Evolutionary conservation across 768 basidiomycete species (phyloP), one percentile per base, ranked within the genome.

Genomic region (Pisolithus tinctorius): DNA sequence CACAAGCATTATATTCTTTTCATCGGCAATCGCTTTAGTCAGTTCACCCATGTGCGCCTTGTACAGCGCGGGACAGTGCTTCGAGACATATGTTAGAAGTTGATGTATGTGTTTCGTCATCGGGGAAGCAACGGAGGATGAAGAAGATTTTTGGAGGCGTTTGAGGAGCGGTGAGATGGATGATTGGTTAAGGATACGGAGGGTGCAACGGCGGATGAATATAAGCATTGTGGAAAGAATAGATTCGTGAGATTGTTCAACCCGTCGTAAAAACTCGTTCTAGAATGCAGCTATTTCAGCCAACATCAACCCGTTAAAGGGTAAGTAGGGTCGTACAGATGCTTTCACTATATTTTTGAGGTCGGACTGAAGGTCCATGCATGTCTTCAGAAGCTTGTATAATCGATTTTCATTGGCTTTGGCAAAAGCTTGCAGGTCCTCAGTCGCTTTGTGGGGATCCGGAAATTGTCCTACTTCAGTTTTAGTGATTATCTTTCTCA

Each of bases 321-420:
- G 6, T 6, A 38, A 3, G 13, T 13, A 29, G 6, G 42, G 23
- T 27, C 80, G 55, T 48, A 92, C 91, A 41, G 79, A 79, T 6
- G 89, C 74, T 67, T 94, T 97, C 52, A 86, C 73, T 8, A 94
- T 73, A 5, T 75, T 74, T 66, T 87, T 91, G 25, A 97, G 68
- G 61, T 94, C 90, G 0, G 87, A 84, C 59, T 92, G 86, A 0
- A 86, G 74, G 64, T 96, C 93, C 73, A 90, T 76, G 57, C 88
- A 85, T 0, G 78, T 85, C 65, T 82, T 86, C 38, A 93, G 73
- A 10, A 93, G 72, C 66, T 86, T 93, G 74, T 93, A 97, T 7
- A 94, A 72, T 37, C 92, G 77, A 23, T 76, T 76, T 63, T 95
- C 93, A 63, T 98, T 97, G 40, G 85, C 69, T 53, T 86, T 87